Conservation (phyloP, 306 rosid genomes). For the Vigna mungo region DNA sequence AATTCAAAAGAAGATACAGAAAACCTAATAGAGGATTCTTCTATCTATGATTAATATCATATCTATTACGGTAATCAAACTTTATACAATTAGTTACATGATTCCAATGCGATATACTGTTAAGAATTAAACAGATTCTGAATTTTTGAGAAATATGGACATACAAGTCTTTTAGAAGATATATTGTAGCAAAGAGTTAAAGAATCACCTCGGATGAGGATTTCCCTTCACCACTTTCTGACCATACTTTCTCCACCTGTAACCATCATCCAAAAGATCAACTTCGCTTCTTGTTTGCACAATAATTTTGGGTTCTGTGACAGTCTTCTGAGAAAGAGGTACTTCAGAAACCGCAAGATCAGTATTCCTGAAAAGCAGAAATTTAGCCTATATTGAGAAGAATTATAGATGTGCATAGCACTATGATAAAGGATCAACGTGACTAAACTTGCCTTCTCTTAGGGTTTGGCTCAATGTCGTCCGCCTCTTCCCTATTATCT, state of each 20-base stretch:
- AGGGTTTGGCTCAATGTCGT: slow-evolving; percentile 71
- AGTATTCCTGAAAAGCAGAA: slow-evolving; percentile 66
- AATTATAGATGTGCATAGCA: slow-evolving; percentile 14
- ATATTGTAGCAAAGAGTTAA: slow-evolving; percentile 28
- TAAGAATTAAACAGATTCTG: slow-evolving; percentile 1
- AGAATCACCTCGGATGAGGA: slow-evolving; percentile 92
- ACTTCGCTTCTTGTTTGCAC: slow-evolving; percentile 96
- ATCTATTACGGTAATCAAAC: slow-evolving; percentile 25
- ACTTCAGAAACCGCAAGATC: slow-evolving; percentile 65
- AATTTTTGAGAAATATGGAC: background rate
- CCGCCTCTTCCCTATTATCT: slow-evolving; percentile 67
- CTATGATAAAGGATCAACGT: slow-evolving; percentile 28
- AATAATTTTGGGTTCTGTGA: slow-evolving; percentile 93
- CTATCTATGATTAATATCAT: slow-evolving; percentile 18
- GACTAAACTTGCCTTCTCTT: slow-evolving; percentile 74
- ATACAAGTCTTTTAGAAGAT: slow-evolving; percentile 24
- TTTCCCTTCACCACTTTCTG: slow-evolving; percentile 99
- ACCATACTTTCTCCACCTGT: slow-evolving; percentile 97
- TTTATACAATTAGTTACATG: slow-evolving; percentile 19
- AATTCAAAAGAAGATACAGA: slow-evolving; percentile 21
- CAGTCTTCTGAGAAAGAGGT: slow-evolving; percentile 76
- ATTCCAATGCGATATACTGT: slow-evolving; percentile 21
- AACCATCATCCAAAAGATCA: slow-evolving; percentile 96
- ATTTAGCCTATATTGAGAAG: slow-evolving; percentile 22
- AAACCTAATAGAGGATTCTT: background rate